A percentile compares a stretch with the other conserved stretches of the same genome.
phyloP scores from a whole-genome alignment of 805 yeast genomes.

The Clavispora fructus region DNA sequence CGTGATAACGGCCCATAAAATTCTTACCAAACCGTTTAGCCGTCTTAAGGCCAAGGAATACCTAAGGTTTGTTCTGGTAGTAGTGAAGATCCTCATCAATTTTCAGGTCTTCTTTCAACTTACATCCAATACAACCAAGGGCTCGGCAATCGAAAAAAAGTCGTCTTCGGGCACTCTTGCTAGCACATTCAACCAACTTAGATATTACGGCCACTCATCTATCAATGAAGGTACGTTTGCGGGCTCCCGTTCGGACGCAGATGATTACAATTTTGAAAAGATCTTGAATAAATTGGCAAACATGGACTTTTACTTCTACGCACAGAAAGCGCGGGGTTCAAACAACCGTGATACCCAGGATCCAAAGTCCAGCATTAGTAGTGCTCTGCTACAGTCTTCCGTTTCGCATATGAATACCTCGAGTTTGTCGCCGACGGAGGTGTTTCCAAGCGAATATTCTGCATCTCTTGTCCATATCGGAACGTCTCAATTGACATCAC shows the following conservation, averaged over 20 bases:
- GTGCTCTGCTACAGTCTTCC: background rate
- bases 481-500: background rate
- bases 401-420: background rate
- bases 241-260: background rate
- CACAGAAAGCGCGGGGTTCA: background rate
- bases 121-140: conserved; percentile 6
- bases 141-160: background rate
- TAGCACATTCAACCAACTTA: conserved; percentile 2
- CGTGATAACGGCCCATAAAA: conserved; percentile 37
- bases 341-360: background rate
- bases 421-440: background rate
- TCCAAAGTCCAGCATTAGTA: background rate
- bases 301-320: conserved; percentile 13
- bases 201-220: background rate
- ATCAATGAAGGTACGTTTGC: background rate
- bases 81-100: conserved; percentile 34
- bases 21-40: conserved; percentile 36
- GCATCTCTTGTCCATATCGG: conserved; percentile 1
- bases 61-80: conserved; percentile 28
- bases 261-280: conserved; percentile 14
- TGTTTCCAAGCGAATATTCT: background rate
- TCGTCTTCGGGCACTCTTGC: background rate
- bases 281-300: conserved; percentile 13
- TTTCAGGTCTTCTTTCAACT: conserved; percentile 24
- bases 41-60: conserved; percentile 34